A percentile compares a stretch with the other conserved stretches of the same genome.
Evolutionary conservation across 805 yeast genomes (phyloP).

Genomic region (Starmerella asiatica): DNA sequence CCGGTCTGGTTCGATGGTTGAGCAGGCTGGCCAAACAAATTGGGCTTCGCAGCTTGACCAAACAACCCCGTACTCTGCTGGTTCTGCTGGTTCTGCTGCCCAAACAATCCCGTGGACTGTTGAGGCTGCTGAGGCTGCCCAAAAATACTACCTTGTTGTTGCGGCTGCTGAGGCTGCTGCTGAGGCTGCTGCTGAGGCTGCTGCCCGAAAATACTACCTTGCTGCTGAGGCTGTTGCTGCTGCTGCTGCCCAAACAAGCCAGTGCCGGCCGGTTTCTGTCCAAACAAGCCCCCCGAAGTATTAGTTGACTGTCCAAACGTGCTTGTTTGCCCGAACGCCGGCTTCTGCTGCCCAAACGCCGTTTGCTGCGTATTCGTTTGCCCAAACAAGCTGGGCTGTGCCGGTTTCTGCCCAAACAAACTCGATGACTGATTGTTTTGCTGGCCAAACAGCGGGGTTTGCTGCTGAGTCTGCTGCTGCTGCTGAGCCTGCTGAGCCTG

Average conservation of each 20-base stretch:
- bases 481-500: background rate
- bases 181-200: background rate
- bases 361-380: background rate
- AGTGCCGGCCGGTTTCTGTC: background rate
- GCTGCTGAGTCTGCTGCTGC: background rate
- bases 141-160: conserved; percentile 12
- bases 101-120: background rate
- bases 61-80: conserved; percentile 20
- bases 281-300: conserved; percentile 12
- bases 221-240: background rate
- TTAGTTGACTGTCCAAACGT: conserved; percentile 9
- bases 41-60: conserved; percentile 11
- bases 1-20: conserved; percentile 9
- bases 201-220: conserved; percentile 17
- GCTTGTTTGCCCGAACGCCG: conserved; percentile 4
- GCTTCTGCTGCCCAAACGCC: background rate
- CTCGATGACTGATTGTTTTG: background rate
- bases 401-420: background rate
- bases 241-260: conserved; percentile 6
- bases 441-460: background rate
- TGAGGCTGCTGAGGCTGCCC: conserved; percentile 7
- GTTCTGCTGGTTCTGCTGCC: conserved; percentile 1
- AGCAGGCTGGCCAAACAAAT: conserved; percentile 14
- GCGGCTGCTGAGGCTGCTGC: conserved; percentile 9
- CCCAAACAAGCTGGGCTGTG: background rate